Conservation (phyloP, 2,329 filamentous ascomycete genomes). For the Nigrograna mackinnonii region DNA sequence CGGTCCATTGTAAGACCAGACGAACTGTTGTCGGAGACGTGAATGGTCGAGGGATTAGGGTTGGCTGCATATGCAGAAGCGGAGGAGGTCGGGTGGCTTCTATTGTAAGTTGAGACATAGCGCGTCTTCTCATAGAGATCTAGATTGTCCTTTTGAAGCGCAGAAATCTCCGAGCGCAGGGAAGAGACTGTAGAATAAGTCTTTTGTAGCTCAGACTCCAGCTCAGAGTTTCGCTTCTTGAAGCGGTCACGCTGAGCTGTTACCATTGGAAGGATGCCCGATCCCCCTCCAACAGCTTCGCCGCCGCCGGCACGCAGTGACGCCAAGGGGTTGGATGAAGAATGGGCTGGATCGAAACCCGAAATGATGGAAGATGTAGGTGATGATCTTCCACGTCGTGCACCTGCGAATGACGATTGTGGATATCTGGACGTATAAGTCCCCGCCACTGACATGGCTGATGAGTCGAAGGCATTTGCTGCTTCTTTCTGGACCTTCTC, state of each 20-base stretch:
- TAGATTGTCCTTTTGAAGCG: conserved; percentile 93
- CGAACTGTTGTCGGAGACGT: conserved; percentile 61
- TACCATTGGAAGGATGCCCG: conserved; percentile 95
- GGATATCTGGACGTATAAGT: conserved; percentile 84
- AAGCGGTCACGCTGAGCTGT: conserved; percentile 97
- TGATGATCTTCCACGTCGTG: conserved; percentile 71
- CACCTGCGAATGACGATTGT: conserved; percentile 58
- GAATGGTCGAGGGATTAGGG: conserved; percentile 74
- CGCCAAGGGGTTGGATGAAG: conserved; percentile 52
- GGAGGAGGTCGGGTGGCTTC: conserved; percentile 65
- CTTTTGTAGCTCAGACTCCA: conserved; percentile 88
- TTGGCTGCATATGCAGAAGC: conserved; percentile 66
- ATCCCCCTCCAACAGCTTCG: conserved; percentile 72
- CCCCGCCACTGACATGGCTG: conserved; percentile 88
- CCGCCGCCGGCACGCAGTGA: conserved; percentile 69
- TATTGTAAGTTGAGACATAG: conserved; percentile 92
- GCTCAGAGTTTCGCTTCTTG: conserved; percentile 90
- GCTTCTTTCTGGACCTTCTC: conserved; percentile 84
- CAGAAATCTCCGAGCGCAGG: conserved; percentile 85
- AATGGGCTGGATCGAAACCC: conserved; percentile 68
- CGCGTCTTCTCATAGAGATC: conserved; percentile 97
- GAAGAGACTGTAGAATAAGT: conserved; percentile 81
- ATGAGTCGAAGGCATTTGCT: conserved; percentile 77
- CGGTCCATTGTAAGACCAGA: conserved; percentile 75
- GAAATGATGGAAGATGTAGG: conserved; percentile 98